Percentiles rank a stretch among this genome's conserved stretches.
Conservation (phyloP, 345 rosid genomes). For the Reutealis trisperma region DNA sequence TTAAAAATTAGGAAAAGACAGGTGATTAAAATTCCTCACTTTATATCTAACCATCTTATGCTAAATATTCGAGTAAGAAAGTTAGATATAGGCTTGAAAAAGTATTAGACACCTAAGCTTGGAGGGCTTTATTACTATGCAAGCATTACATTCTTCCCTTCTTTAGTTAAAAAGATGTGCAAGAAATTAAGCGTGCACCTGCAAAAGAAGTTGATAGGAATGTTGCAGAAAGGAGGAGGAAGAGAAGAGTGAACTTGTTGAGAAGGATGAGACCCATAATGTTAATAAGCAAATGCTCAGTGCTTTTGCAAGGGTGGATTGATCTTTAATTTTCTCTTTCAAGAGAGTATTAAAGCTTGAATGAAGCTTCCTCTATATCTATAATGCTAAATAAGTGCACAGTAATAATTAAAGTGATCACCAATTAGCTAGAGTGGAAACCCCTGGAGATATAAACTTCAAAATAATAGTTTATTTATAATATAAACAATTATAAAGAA, state of each 20-base stretch:
- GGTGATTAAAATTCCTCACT: too few relatives aligned
- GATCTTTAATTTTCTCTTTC: neutral
- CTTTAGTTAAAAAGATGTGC: neutral
- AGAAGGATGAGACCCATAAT: constrained; percentile 38
- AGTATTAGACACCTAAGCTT: too few relatives aligned
- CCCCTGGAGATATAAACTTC: neutral
- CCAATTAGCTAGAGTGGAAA: neutral
- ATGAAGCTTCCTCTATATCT: constrained; percentile 20
- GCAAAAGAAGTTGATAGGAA: constrained; percentile 45
- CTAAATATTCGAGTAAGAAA: too few relatives aligned
- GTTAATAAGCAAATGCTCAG: neutral
- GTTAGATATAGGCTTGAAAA: too few relatives aligned
- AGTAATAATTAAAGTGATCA: neutral
- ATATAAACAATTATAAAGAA: constrained; percentile 7
- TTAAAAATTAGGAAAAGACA: too few relatives aligned
- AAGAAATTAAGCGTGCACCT: constrained; percentile 33
- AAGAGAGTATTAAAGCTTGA: constrained; percentile 4
- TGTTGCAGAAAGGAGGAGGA: constrained; percentile 53
- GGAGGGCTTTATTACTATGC: too few relatives aligned
- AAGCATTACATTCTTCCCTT: too few relatives aligned
- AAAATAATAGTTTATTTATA: constrained; percentile 31
- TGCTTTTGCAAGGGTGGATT: too few relatives aligned
- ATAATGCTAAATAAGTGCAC: neutral
- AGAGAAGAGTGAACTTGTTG: constrained; percentile 46
- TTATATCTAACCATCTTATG: too few relatives aligned